Conservation (phyloP, 768 basidiomycete species). For the Omphalotus guepiniiformis region DNA sequence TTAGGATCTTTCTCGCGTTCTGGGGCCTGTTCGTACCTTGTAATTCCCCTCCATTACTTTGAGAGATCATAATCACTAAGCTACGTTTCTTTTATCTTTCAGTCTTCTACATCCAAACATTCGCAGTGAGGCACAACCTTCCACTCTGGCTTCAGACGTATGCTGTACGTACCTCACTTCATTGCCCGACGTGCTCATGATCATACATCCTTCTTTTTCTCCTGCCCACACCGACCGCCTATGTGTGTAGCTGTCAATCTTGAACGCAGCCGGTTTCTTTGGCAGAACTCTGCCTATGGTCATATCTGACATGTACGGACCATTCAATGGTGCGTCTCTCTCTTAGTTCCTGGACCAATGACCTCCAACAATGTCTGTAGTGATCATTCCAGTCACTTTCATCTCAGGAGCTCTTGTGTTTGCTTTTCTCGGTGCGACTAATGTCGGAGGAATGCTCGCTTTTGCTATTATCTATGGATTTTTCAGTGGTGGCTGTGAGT, state of each 20-base stretch:
- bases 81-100: neutral
- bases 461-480: neutral
- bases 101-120: neutral
- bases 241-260: neutral
- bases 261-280: neutral
- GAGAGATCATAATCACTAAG: neutral
- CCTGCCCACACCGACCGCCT: too few relatives aligned
- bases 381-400: neutral
- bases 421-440: neutral
- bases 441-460: neutral
- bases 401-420: neutral
- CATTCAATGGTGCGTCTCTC: neutral
- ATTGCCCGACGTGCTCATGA: too few relatives aligned
- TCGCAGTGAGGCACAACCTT: too few relatives aligned
- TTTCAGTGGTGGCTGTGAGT: neutral
- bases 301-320: neutral
- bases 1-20: neutral
- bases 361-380: too few relatives aligned
- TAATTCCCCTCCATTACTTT: neutral
- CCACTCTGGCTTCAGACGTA: too few relatives aligned
- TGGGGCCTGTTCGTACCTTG: neutral
- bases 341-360: too few relatives aligned
- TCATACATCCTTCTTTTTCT: too few relatives aligned
- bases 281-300: neutral
- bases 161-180: too few relatives aligned